Evolutionary conservation across 768 basidiomycete genomes (phyloP), one percentile per base, ranked within the genome.

Genomic region (Inosperma sp.): DNA sequence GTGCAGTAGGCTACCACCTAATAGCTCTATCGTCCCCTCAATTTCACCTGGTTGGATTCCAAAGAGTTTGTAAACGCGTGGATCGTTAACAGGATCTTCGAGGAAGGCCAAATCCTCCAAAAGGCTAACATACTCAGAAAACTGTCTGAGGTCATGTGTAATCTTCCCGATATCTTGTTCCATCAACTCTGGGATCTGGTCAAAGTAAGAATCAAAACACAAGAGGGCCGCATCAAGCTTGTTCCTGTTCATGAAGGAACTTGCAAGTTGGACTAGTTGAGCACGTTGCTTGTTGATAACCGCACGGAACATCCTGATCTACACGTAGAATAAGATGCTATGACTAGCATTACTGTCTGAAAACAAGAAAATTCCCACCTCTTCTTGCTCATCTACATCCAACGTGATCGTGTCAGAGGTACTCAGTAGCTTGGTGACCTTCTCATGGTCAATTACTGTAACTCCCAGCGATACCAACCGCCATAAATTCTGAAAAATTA

Each of bases 401-500:
- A 62, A n/a, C n/a, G n/a, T n/a, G n/a, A n/a, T n/a, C n/a, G n/a
- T n/a, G n/a, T n/a, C n/a, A n/a, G 42, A 61, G 30, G 66, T 57
- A 0, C 53, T 58, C 17, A 74, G 46, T 12, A 75, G 56, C 34
- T 59, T 44, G 14, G 16, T 16, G 13, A 57, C 41, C 13, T 46
- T 56, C 7, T 41, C 27, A 41, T 65, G 54, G 9, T 48, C 48
- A 3, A 54, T 36, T 4, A 58, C 39, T 4, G 58, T 35, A 2
- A 65, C 54, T 2, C 71, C 74, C 36, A 80, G 77, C 0, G 78
- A 73, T n/a, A 74, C 58, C 9, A 62, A 59, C 6, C 57, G 58
- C 81, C 82, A 83, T 13, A 82, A 59, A 1, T 63, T 69, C 22
- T 72, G 68, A 13, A 78, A 58, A 12, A 78, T 61, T 31, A 70